Base-by-base conservation (phyloP, 495 filamentous ascomycete species). In the Neurospora intermedia region DNA sequence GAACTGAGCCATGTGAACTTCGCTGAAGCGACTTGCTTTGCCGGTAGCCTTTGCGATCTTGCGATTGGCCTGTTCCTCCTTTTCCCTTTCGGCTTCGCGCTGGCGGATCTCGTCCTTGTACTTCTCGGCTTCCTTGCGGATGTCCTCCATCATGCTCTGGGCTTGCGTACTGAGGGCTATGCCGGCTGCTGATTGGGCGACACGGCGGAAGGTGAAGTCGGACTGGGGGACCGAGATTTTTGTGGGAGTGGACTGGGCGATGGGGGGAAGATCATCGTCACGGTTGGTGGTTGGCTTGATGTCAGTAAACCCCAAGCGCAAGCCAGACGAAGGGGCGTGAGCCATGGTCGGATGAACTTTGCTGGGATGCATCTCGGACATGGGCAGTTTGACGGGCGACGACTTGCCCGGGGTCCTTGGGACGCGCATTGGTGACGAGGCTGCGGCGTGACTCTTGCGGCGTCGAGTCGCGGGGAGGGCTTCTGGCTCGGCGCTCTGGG, bases 1-100 rank as follows among this genome's bases (percentile, higher is more conserved):
- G 84, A 98, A 98, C 78, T 94, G 87, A 69, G 89, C 88, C 88
- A 92, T 92, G 78, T 98, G 94, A 69, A 87, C 88, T 72, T 92
- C 89, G 77, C 92, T 96, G 82, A 90, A 98, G 6, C 94, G 87
- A 45, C 89, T 83, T 69, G 87, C 85, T 79, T 91, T 95, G 70
- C 93, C 91, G 81, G 91, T 96, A 23, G 94, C 88, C 69, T 87
- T 85, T 6, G 91, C 93, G 74, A 96, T 92, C 81, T 89, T 93
- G 73, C 94, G 90, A 16, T 83, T 86, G 43, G 74, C 81, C 42
- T 75, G 73, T 6, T 81, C 72, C 66, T 82, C 84, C 40, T 80
- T 81, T n/a, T 80, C 73, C 20, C 81, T 73, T 46, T 86, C 84
- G 9, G 82, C 81, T 69, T 89, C 84, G 43, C 84, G 86, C 71